phyloP scores from a whole-genome alignment of 306 rosid genomes.

The Inga leiocalycina region DNA sequence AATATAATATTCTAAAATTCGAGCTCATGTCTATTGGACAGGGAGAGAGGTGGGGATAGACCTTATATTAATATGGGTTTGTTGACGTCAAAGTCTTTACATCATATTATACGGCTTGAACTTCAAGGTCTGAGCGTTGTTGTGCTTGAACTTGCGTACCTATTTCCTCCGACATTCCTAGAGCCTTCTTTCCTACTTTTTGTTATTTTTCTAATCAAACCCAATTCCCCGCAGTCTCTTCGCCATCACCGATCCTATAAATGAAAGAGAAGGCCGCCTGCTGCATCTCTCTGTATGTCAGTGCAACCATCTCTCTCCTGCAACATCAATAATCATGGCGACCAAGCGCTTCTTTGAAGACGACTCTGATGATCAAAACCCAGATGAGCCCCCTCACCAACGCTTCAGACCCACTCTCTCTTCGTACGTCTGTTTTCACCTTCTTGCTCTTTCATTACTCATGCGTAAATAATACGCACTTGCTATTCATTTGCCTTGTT shows the following conservation, averaged over 20 bases:
- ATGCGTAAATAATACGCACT: neutral
- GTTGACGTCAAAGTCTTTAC: conserved; percentile 62
- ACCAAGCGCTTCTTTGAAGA: conserved; percentile 50
- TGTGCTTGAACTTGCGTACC: conserved; percentile 29
- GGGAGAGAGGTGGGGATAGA: too few species aligned
- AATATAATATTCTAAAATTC: too few species aligned
- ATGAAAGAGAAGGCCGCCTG: neutral
- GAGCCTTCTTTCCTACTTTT: conserved; percentile 45
- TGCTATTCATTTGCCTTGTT: neutral
- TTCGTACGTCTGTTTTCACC: conserved; percentile 57
- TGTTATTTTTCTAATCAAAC: neutral
- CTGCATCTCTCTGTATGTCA: neutral
- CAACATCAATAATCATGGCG: conserved; percentile 37
- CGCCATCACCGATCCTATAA: neutral
- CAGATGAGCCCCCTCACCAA: conserved; percentile 47
- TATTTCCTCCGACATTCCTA: conserved; percentile 60
- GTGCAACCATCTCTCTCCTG: neutral
- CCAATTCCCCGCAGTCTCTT: neutral
- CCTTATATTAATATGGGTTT: neutral
- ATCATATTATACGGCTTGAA: conserved; percentile 36
- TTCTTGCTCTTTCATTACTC: neutral
- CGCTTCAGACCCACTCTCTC: conserved; percentile 57
- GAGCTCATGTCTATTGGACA: neutral
- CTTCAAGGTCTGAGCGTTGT: conserved; percentile 19
- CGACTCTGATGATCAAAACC: conserved; percentile 45